A percentile compares a stretch with the other conserved stretches of the same genome.
Conservation (phyloP, 495 filamentous ascomycete species). For the Platismatia glauca region DNA sequence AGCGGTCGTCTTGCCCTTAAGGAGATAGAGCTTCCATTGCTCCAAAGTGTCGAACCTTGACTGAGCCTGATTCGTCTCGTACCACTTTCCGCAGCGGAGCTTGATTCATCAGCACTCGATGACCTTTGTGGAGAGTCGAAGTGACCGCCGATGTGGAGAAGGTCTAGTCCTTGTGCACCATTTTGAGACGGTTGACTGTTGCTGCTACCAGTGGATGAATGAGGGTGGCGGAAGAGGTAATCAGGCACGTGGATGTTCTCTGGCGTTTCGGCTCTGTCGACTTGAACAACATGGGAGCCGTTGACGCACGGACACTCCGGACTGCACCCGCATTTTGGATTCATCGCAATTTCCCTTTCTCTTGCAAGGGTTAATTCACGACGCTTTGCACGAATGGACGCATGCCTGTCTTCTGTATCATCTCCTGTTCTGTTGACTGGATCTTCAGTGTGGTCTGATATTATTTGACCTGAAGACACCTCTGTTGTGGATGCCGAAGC, state of each 20-base stretch:
- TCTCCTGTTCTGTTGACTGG: background rate
- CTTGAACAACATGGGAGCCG: background rate
- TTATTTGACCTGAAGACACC: background rate
- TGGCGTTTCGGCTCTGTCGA: background rate
- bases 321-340: background rate
- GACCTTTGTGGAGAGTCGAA: background rate
- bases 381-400: background rate
- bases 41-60: background rate
- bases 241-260: background rate
- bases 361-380: background rate
- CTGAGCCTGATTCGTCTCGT: background rate
- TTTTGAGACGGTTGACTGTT: conserved; percentile 5
- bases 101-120: background rate
- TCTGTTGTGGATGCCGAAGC: background rate
- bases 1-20: background rate
- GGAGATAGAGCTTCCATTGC: background rate
- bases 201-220: background rate
- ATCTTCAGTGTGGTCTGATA: background rate
- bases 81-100: background rate
- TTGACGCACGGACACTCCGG: background rate
- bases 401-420: background rate
- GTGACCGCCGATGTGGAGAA: background rate
- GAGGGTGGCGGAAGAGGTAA: background rate
- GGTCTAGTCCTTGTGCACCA: background rate
- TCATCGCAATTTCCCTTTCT: background rate